A percentile compares a stretch with the other conserved stretches of the same genome.
Evolutionary conservation across 202 grass and related monocot genomes (phyloP).

Genomic region (Cymbopogon flexuosus): DNA sequence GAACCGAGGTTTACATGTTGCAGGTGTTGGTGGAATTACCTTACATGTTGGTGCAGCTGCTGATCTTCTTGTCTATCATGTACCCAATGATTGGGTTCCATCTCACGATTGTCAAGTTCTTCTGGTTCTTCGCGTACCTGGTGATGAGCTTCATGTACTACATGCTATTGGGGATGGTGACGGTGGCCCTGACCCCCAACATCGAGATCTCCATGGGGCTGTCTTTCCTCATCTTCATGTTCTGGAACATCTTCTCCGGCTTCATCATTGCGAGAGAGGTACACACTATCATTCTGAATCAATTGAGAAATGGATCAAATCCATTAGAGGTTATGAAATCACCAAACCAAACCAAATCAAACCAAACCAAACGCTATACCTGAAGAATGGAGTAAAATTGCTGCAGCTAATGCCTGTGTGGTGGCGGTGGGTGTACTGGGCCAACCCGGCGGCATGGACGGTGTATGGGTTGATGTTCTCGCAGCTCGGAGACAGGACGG

Average conservation of each 20-base stretch:
- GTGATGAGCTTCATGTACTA: conserved; percentile 83
- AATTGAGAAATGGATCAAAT: background rate
- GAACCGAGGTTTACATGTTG: conserved; percentile 1
- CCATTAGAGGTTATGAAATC: background rate
- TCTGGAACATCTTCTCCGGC: conserved; percentile 90
- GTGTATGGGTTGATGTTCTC: conserved; percentile 84
- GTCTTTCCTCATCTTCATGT: conserved; percentile 77
- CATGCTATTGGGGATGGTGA: conserved; percentile 82
- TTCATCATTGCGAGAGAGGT: conserved; percentile 84
- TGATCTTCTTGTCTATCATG: conserved; percentile 58
- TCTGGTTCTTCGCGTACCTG: conserved; percentile 74
- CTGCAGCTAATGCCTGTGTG: conserved; percentile 89
- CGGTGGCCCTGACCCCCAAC: conserved; percentile 81
- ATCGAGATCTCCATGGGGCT: conserved; percentile 73
- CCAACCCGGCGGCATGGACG: conserved; percentile 19
- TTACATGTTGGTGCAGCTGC: conserved; percentile 70
- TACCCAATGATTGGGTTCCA: conserved; percentile 86
- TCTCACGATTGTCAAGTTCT: conserved; percentile 54
- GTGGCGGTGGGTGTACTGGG: conserved; percentile 45
- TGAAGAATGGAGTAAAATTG: background rate
- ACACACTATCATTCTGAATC: background rate
- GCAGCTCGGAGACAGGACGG: conserved; percentile 58
- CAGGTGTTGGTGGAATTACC: conserved; percentile 76
- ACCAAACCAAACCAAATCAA: background rate
- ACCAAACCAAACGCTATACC: background rate